Conservation (phyloP, 345 rosid species). For the Linum usitatissimum region DNA sequence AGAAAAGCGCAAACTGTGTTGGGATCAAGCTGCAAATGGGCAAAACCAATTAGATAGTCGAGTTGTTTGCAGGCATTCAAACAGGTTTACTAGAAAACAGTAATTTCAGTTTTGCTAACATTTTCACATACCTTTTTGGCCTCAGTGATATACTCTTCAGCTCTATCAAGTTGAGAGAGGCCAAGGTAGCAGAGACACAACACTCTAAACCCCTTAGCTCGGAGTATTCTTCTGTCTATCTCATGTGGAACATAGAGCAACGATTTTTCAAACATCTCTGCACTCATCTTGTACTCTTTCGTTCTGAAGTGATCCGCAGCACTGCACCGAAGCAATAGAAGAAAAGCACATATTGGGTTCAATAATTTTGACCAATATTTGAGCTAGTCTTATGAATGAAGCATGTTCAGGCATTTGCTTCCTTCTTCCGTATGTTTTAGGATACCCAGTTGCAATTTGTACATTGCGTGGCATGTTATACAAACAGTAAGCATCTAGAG, state of each 20-base stretch:
- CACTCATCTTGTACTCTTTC: conserved; percentile 71
- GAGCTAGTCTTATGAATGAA: no score
- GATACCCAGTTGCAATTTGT: no score
- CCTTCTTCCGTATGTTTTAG: no score
- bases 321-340: conserved; percentile 24
- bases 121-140: conserved; percentile 66
- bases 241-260: conserved; percentile 76
- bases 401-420: neutral
- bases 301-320: conserved; percentile 63
- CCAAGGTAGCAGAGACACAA: conserved; percentile 87
- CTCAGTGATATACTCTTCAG: conserved; percentile 73
- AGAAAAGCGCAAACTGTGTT: conserved; percentile 73
- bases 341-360: neutral
- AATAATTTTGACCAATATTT: neutral
- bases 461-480: neutral
- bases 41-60: conserved; percentile 8
- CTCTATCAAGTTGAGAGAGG: conserved; percentile 68
- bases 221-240: conserved; percentile 49
- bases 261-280: conserved; percentile 88
- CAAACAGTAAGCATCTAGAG: conserved; percentile 1
- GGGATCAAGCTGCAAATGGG: conserved; percentile 72
- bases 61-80: conserved; percentile 2
- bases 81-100: neutral
- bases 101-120: neutral
- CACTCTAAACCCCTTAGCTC: conserved; percentile 93